phyloP scores from a whole-genome alignment of 2,329 filamentous ascomycete genomes.

The Trichoderma atroviride region DNA sequence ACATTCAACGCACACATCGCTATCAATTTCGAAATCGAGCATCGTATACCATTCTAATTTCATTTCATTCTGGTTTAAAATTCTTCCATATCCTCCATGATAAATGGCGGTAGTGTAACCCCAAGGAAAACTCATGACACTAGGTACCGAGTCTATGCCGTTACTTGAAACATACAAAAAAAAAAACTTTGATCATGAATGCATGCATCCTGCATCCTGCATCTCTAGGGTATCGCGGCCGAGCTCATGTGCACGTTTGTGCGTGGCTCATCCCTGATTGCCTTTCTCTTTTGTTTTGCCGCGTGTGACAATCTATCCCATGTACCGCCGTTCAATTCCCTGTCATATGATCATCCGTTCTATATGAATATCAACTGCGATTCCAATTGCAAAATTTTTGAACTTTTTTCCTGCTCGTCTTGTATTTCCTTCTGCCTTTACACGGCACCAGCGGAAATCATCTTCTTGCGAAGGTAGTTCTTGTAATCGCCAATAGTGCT shows the following conservation, averaged over 20 bases:
- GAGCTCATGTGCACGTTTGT: conserved; percentile 35
- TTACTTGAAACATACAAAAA: conserved; percentile 26
- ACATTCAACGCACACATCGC: background rate
- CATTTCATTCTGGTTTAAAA: conserved; percentile 15
- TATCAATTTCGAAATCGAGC: background rate
- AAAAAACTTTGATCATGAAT: conserved; percentile 31
- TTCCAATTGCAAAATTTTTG: conserved; percentile 21
- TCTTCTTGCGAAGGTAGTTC: conserved; percentile 98
- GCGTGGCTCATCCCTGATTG: conserved; percentile 28
- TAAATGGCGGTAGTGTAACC: conserved; percentile 14
- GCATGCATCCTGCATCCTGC: conserved; percentile 34
- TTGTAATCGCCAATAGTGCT: conserved; percentile 94
- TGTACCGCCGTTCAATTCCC: conserved; percentile 28
- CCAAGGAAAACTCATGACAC: conserved; percentile 30
- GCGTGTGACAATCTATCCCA: conserved; percentile 27
- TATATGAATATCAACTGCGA: conserved; percentile 30
- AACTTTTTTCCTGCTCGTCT: background rate
- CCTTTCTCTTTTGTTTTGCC: conserved; percentile 21
- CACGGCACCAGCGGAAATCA: conserved; percentile 84
- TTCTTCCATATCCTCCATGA: background rate
- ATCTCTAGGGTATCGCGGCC: conserved; percentile 38
- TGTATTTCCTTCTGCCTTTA: conserved; percentile 48
- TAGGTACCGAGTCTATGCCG: conserved; percentile 40
- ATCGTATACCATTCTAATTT: conserved; percentile 27
- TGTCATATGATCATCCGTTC: conserved; percentile 29